phyloP scores from a whole-genome alignment of 2,329 filamentous ascomycete species.

The Fusarium solani-melongenae region DNA sequence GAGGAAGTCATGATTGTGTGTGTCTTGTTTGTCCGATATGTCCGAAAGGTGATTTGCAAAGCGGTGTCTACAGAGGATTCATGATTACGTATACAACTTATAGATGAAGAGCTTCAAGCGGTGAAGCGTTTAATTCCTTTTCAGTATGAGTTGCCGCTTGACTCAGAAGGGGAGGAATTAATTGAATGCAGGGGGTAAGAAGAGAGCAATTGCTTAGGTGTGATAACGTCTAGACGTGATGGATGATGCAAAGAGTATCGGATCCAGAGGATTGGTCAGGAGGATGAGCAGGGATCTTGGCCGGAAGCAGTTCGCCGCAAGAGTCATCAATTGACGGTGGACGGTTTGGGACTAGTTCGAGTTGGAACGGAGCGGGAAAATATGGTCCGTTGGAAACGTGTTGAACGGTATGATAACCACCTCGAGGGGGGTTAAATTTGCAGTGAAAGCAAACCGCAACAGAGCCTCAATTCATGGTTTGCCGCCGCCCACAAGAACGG shows the following conservation, averaged over 20 bases:
- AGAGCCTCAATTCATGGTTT: no score
- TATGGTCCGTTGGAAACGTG: neutral
- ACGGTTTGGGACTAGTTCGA: conserved; percentile 16
- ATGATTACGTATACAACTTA: conserved; percentile 33
- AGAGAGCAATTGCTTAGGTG: neutral
- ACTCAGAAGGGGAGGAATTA: conserved; percentile 25
- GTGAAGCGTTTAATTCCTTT: neutral
- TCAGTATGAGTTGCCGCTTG: conserved; percentile 14
- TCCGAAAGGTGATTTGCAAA: conserved; percentile 4
- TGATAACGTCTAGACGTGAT: conserved; percentile 24
- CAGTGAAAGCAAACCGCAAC: no score
- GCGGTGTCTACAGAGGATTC: conserved; percentile 29
- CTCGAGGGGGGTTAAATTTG: neutral
- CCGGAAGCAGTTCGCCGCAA: conserved; percentile 22
- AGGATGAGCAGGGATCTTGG: neutral
- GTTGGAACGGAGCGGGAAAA: neutral
- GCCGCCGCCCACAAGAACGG: no score
- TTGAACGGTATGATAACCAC: neutral
- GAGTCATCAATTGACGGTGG: conserved; percentile 32
- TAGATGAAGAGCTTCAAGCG: neutral
- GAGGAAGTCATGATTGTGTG: conserved; percentile 32
- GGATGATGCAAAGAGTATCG: conserved; percentile 38
- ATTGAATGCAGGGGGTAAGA: neutral
- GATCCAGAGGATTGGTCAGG: conserved; percentile 18
- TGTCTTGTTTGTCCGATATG: conserved; percentile 25